Percentiles rank a stretch among this genome's conserved stretches.
These are phyloP conservation scores for Erythrobasidium yunnanense DNA, from an alignment of 768 basidiomycete genomes.

Conservation along the genomic window DNA sequence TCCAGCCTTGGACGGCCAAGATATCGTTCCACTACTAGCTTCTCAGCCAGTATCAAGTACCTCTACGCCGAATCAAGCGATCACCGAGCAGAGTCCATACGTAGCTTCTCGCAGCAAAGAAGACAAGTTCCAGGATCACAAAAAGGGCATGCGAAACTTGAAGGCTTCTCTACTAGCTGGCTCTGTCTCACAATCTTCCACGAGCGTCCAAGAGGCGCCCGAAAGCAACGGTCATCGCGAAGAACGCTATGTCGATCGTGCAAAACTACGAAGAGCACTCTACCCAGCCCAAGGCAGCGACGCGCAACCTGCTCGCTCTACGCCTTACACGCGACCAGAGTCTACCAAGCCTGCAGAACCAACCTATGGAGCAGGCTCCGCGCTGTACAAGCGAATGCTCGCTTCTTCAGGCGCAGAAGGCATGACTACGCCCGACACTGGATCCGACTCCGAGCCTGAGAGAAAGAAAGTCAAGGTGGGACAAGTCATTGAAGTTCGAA, in stretches of 20 bases:
- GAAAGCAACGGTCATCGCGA: no score
- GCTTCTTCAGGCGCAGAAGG: background rate
- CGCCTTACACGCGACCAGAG: background rate
- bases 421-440: background rate
- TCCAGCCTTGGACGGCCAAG: background rate
- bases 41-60: background rate
- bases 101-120: no score
- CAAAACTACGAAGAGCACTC: slow-evolving; percentile 12
- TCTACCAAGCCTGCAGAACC: background rate
- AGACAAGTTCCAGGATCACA: slow-evolving; percentile 8
- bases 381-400: slow-evolving; percentile 2
- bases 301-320: background rate
- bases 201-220: no score
- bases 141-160: background rate
- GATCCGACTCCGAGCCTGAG: background rate
- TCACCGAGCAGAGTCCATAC: no score
- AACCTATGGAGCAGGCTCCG: slow-evolving; percentile 13
- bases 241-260: slow-evolving; percentile 21
- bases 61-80: background rate
- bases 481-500: slow-evolving; percentile 9
- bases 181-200: no score
- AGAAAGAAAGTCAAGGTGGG: background rate
- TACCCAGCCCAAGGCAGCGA: background rate
- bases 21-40: background rate
- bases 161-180: no score